Evolutionary conservation across 176 grass and related monocot genomes (phyloP), one percentile per base, ranked within the genome.

Genomic region (Otatea glauca): DNA sequence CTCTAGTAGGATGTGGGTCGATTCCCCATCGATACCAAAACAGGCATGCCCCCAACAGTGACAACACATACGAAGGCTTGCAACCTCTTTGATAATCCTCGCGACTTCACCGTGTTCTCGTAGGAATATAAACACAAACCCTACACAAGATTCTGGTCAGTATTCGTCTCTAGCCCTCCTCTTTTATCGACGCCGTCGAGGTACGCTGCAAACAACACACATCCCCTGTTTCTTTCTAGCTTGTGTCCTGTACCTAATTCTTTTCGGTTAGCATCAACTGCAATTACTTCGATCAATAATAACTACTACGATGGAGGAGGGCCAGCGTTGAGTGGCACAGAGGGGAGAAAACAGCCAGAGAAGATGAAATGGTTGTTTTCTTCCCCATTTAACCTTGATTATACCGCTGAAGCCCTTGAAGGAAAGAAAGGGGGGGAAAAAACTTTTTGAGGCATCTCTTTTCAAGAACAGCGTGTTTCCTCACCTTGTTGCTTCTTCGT

Each of bases 171-270:
- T 25, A 70, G 74, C 44, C 29, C 74, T 69, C 64, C 54, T 25
- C 55, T 63, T 63, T 62, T 48, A 79, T 75, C 25, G 39, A 78
- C 65, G 50, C 75, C 50, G 53, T 78, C 49, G 63, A 59, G 65
- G 83, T 43, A 65, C n/a, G 58, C 3, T 4, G 25, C 38, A 64
- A 20, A 14, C 61, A 39, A 21, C 72, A 68, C 34, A 42, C 54
- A n/a, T 16, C 32, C 45, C 71, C 16, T 53, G 14, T 60, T 39
- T 18, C 65, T 25, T 37, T 41, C 9, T 24, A 61, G 35, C 69
- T 9, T 9, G 7, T n/a, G 67, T 25, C 75, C 32, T 38, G 63
- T 63, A 7, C 74, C 9, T 4, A 18, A 21, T 76, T 63, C 24
- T 13, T 72, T 24, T 2, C 9, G 47, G 38, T 66, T 45, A 39